These are phyloP conservation scores for Clonostachys byssicola DNA, from an alignment of 2,329 filamentous ascomycete species.

Conservation along the genomic window DNA sequence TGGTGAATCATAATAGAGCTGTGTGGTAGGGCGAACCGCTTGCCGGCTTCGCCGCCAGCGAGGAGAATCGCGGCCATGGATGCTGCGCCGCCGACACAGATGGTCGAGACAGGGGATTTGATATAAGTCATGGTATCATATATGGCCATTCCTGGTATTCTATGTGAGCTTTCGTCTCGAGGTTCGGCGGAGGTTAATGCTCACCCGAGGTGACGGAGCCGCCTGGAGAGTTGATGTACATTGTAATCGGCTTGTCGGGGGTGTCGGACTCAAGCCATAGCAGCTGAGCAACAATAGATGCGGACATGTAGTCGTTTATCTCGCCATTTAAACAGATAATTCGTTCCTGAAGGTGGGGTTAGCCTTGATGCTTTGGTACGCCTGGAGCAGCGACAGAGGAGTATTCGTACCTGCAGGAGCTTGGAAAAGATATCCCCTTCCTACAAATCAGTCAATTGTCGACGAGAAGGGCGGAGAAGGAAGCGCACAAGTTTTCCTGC, in stretches of 20 bases:
- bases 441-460: too few relatives aligned
- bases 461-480: too few relatives aligned
- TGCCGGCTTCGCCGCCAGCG: constrained; percentile 78
- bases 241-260: constrained; percentile 88
- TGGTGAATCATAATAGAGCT: constrained; percentile 97
- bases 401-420: constrained; percentile 58
- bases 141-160: constrained; percentile 63
- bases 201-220: constrained; percentile 75
- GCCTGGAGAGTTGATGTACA: constrained; percentile 97
- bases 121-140: constrained; percentile 99
- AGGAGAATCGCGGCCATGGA: constrained; percentile 92
- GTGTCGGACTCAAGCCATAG: constrained; percentile 97
- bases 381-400: not conserved
- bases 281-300: constrained; percentile 92
- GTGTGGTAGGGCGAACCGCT: constrained; percentile 88
- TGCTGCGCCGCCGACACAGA: constrained; percentile 90
- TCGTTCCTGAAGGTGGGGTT: constrained; percentile 58
- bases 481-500: constrained; percentile 70
- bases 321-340: constrained; percentile 91
- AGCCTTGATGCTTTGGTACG: constrained; percentile 2
- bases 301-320: constrained; percentile 85
- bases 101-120: constrained; percentile 84
- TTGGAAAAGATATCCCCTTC: constrained; percentile 80
- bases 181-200: not conserved
- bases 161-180: not conserved